Evolutionary conservation across 163 green algal species (phyloP).

Genomic region (Trebouxia gelatinosa): DNA sequence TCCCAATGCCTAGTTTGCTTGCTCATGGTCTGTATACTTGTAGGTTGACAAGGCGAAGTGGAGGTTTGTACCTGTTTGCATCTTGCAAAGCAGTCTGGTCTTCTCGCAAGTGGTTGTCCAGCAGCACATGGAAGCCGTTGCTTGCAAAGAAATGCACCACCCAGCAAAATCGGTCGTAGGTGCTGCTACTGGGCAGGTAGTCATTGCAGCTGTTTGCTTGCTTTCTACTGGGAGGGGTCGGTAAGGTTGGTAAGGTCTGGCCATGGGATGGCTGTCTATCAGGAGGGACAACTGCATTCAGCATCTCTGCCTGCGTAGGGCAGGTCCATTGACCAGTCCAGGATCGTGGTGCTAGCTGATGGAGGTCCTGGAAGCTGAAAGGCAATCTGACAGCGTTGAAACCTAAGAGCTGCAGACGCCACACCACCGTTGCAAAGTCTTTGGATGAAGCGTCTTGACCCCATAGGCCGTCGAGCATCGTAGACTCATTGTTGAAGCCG

Average conservation of each 20-base stretch:
- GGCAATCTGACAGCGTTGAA: slow-evolving; percentile 63
- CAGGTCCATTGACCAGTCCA: neutral
- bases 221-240: neutral
- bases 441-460: slow-evolving; percentile 28
- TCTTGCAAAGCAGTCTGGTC: slow-evolving; percentile 34
- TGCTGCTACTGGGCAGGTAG: slow-evolving; percentile 24
- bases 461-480: slow-evolving; percentile 32
- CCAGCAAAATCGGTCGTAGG: slow-evolving; percentile 40
- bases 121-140: slow-evolving; percentile 48
- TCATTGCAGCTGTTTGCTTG: neutral
- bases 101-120: slow-evolving; percentile 48
- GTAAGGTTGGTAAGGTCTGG: neutral
- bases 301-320: neutral
- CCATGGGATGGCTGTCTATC: neutral
- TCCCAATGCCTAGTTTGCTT: too few species aligned
- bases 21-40: too few species aligned
- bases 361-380: slow-evolving; percentile 54
- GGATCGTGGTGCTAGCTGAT: neutral
- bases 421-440: slow-evolving; percentile 50
- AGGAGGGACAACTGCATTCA: neutral
- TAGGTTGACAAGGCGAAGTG: too few species aligned
- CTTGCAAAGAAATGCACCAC: slow-evolving; percentile 40
- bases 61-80: neutral
- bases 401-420: slow-evolving; percentile 54
- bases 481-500: slow-evolving; percentile 39